A percentile compares a stretch with the other conserved stretches of the same genome.
These are phyloP conservation scores for Geranium rotundifolium DNA, from an alignment of 345 rosid genomes.

Conservation along the genomic window DNA sequence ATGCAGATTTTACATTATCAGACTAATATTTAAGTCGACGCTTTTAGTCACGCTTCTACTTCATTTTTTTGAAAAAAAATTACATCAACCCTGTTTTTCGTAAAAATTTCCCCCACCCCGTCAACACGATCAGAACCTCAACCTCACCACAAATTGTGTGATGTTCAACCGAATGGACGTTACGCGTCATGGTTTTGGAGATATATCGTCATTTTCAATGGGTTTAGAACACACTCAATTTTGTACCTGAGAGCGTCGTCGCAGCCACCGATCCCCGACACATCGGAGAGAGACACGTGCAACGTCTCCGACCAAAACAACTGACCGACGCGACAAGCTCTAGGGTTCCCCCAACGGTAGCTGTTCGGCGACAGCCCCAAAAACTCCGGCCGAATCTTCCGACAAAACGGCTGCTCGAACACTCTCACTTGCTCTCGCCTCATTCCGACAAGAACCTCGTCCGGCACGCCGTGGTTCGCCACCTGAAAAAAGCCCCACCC, in stretches of 20 bases:
- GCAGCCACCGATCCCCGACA: conserved; percentile 21
- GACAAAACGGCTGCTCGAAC: conserved; percentile 40
- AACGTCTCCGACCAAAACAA: conserved; percentile 63
- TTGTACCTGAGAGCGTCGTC: conserved; percentile 38
- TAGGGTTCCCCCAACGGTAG: conserved; percentile 76
- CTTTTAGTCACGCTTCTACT: too few relatives aligned
- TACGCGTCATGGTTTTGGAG: too few relatives aligned
- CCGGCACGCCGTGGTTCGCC: conserved; percentile 50
- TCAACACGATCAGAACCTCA: too few relatives aligned
- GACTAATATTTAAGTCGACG: too few relatives aligned
- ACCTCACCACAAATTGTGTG: too few relatives aligned
- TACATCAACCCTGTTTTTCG: too few relatives aligned
- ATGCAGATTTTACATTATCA: too few relatives aligned
- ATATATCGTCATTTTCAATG: too few relatives aligned
- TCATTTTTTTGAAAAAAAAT: too few relatives aligned
- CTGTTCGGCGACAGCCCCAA: conserved; percentile 22
- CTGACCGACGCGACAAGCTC: conserved; percentile 44
- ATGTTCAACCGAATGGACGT: too few relatives aligned
- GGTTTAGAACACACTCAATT: too few relatives aligned
- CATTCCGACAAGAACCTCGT: conserved; percentile 30
- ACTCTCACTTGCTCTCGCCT: conserved; percentile 25
- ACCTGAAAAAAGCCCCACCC: conserved; percentile 78
- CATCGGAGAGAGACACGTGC: conserved; percentile 43
- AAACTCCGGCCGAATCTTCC: conserved; percentile 22
- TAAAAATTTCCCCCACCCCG: too few relatives aligned